Conservation (phyloP, 495 filamentous ascomycete species). For the Podospora conica region DNA sequence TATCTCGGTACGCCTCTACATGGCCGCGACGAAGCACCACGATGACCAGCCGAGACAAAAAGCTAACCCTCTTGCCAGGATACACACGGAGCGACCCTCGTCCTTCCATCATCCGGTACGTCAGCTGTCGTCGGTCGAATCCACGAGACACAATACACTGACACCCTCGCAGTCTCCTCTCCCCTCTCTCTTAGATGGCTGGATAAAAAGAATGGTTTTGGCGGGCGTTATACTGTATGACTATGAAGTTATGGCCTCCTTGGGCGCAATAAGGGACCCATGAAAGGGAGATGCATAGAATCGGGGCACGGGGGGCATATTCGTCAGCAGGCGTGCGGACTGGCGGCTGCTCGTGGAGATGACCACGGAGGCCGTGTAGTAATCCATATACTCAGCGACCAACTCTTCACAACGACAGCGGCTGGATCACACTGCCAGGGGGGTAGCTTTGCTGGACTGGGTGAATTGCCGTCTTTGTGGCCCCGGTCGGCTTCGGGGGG, state of each 20-base stretch:
- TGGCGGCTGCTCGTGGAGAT: not conserved
- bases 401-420: conserved; percentile 3
- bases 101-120: conserved; percentile 87
- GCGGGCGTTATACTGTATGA: conserved; percentile 13
- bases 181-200: conserved; percentile 54
- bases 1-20: conserved; percentile 75
- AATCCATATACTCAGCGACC: conserved; percentile 6
- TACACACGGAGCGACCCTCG: conserved; percentile 90
- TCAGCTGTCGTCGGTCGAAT: not conserved
- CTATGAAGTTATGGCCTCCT: conserved; percentile 7
- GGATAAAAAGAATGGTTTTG: not conserved
- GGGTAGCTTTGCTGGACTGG: not conserved
- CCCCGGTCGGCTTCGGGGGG: not conserved
- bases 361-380: not conserved
- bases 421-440: not conserved
- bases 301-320: not conserved
- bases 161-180: conserved; percentile 53
- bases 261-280: not conserved
- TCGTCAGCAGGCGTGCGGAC: not conserved
- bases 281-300: not conserved
- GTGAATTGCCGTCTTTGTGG: not conserved
- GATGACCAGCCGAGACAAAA: not conserved
- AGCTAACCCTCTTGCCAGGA: conserved; percentile 47
- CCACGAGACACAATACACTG: not conserved
- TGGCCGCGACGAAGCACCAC: not conserved